Conservation (phyloP, 768 basidiomycete genomes). For the Termitomyces sp. region DNA sequence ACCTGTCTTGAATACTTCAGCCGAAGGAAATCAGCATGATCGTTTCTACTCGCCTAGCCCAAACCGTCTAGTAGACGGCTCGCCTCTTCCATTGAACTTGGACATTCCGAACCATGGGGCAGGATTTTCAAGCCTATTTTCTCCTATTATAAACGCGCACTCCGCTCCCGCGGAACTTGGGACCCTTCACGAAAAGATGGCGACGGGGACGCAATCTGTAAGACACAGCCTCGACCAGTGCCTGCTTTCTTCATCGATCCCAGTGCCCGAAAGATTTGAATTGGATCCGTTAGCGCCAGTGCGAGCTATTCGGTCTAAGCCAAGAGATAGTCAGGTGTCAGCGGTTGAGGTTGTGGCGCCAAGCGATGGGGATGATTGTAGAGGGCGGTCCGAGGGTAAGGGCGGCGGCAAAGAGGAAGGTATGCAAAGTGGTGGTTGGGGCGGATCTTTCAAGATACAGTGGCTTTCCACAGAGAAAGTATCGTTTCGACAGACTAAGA, state of each 20-base stretch:
- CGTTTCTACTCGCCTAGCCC: slow-evolving; percentile 33
- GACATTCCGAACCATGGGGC: background rate
- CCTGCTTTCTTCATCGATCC: background rate
- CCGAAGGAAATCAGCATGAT: background rate
- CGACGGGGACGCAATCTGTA: slow-evolving; percentile 16
- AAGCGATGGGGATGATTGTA: background rate
- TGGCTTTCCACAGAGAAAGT: slow-evolving; percentile 74
- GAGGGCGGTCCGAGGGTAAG: slow-evolving; percentile 11
- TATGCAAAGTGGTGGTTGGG: slow-evolving; percentile 71
- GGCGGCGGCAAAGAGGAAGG: background rate
- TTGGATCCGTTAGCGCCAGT: slow-evolving; percentile 36
- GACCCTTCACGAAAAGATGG: slow-evolving; percentile 25
- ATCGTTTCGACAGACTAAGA: slow-evolving; percentile 71
- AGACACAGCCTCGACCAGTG: slow-evolving; percentile 29
- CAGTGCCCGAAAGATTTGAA: slow-evolving; percentile 21
- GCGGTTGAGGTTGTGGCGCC: slow-evolving; percentile 16
- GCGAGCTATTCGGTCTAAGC: slow-evolving; percentile 25
- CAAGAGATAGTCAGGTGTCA: background rate
- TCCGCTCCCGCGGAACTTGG: slow-evolving; percentile 56
- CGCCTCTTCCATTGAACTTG: slow-evolving; percentile 29
- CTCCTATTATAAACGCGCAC: slow-evolving; percentile 12
- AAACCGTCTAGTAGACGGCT: slow-evolving; percentile 33
- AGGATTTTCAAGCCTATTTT: background rate
- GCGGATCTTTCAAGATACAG: slow-evolving; percentile 73
- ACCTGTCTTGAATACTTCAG: slow-evolving; percentile 1